These are phyloP conservation scores for Nicotiana tabacum DNA, from an alignment of 257 asterid species.

Conservation along the genomic window DNA sequence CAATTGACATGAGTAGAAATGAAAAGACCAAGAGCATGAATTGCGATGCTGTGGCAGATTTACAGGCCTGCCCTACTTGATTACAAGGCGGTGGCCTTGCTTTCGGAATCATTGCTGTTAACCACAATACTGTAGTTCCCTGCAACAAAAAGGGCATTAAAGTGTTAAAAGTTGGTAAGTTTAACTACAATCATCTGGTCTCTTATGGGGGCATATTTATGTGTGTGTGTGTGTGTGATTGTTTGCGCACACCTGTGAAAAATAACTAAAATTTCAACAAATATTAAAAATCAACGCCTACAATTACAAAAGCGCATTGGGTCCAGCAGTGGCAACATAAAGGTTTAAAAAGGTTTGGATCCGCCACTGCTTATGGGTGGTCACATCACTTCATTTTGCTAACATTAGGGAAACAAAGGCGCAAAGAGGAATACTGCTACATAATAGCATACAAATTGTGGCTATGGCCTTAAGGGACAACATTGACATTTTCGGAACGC, in stretches of 20 bases:
- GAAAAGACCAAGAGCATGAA: slow-evolving; percentile 31
- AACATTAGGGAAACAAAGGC: neutral
- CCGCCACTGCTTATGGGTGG: neutral
- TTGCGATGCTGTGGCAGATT: slow-evolving; percentile 37
- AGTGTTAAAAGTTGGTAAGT: neutral
- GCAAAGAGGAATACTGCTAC: neutral
- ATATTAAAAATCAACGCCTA: neutral
- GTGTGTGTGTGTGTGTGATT: no score
- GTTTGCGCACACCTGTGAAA: neutral
- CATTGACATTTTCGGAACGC: no score
- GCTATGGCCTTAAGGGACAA: neutral
- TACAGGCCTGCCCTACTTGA: slow-evolving; percentile 24
- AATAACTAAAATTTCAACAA: neutral
- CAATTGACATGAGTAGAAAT: slow-evolving; percentile 49
- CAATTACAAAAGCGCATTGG: neutral
- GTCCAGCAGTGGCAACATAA: neutral
- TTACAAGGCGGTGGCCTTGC: slow-evolving; percentile 49
- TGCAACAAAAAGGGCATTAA: neutral
- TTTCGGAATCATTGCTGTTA: slow-evolving; percentile 48
- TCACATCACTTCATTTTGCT: neutral
- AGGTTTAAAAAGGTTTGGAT: neutral
- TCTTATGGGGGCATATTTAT: no score
- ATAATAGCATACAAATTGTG: neutral
- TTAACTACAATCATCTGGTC: neutral
- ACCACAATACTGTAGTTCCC: slow-evolving; percentile 61